These are phyloP conservation scores for Penicillium fuscoglaucum DNA, from an alignment of 2,329 filamentous ascomycete genomes.

Conservation along the genomic window DNA sequence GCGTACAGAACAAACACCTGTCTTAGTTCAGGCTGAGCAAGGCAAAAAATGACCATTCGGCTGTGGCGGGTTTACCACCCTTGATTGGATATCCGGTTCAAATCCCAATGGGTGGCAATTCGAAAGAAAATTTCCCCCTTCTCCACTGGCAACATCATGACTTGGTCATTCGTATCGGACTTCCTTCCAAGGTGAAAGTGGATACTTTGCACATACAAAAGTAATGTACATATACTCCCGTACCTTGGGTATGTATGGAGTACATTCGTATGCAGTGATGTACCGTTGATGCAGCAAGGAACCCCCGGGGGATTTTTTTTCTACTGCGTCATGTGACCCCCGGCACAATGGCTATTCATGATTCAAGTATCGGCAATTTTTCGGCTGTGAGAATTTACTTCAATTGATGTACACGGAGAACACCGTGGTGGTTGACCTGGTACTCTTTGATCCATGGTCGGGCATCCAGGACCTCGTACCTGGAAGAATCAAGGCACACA, in stretches of 20 bases:
- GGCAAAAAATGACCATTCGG: constrained; percentile 15
- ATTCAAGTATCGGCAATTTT: neutral
- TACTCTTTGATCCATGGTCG: neutral
- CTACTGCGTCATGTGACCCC: neutral
- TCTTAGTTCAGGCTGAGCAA: constrained; percentile 16
- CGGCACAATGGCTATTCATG: neutral
- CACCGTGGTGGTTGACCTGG: neutral
- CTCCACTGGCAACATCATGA: constrained; percentile 1
- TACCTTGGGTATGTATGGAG: neutral
- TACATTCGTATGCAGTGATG: neutral
- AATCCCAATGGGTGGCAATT: constrained; percentile 16
- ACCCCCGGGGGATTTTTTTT: neutral
- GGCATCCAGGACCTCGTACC: neutral
- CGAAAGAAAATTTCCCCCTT: neutral
- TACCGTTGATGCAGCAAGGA: neutral
- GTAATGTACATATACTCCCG: neutral
- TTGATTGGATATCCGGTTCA: neutral
- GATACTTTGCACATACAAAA: neutral
- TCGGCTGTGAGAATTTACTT: neutral
- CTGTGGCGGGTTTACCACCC: neutral
- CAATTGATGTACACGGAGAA: neutral
- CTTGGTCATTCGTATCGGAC: neutral
- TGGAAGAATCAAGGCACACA: neutral
- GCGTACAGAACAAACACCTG: constrained; percentile 15
- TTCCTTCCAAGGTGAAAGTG: neutral